A percentile compares a stretch with the other conserved stretches of the same genome.
phyloP scores from a whole-genome alignment of 805 yeast genomes.

The Isabelozyma pseudorhagii region DNA sequence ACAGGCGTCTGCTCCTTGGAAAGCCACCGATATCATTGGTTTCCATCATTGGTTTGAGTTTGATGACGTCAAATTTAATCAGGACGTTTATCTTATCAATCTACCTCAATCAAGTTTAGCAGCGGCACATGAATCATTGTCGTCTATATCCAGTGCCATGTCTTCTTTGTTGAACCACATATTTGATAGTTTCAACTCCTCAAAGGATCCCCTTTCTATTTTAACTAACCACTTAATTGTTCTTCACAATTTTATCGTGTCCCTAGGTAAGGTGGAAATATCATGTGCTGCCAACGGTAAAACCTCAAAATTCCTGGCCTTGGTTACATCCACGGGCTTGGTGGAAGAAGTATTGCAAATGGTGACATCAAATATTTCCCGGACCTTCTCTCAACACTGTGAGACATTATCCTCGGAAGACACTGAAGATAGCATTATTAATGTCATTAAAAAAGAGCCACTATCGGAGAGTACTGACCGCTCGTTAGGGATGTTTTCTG shows the following conservation, averaged over 20 bases:
- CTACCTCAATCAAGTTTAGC: neutral
- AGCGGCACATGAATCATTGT: neutral
- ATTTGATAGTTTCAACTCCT: neutral
- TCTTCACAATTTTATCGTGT: conserved; percentile 23
- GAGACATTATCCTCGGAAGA: neutral
- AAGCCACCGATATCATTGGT: conserved; percentile 23
- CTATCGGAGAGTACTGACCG: neutral
- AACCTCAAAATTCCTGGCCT: conserved; percentile 10
- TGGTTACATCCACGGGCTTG: conserved; percentile 4
- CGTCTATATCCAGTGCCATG: conserved; percentile 3
- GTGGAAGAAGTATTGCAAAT: neutral
- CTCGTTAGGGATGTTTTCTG: conserved; percentile 11
- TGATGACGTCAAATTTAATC: conserved; percentile 10
- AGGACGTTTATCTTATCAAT: conserved; percentile 2
- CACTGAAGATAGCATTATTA: neutral
- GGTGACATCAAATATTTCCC: neutral
- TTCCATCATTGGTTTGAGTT: conserved; percentile 31
- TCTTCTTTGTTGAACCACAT: neutral
- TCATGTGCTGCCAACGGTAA: conserved; percentile 9
- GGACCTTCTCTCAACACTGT: neutral
- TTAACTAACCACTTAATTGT: conserved; percentile 10
- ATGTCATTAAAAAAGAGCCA: neutral
- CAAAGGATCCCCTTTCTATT: neutral
- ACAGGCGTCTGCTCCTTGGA: conserved; percentile 20
- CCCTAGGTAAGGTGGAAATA: conserved; percentile 20